Evolutionary conservation across 2,329 filamentous ascomycete species (phyloP).

Genomic region (Westerdykella aurantiaca): DNA sequence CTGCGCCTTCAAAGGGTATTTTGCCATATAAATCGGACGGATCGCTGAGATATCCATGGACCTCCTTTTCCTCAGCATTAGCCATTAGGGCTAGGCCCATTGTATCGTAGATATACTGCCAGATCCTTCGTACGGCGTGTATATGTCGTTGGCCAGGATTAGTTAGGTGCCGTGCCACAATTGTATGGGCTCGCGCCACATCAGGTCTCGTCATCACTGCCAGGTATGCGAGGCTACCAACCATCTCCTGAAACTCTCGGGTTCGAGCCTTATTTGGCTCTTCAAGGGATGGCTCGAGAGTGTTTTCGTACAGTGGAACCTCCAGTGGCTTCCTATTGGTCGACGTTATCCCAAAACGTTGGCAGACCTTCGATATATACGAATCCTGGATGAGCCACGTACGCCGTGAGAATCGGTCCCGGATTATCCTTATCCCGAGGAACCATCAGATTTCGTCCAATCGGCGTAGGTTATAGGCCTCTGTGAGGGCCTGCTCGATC

Average conservation of each 20-base stretch:
- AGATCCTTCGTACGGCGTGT: neutral
- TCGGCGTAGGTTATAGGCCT: too few species aligned
- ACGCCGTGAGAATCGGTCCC: conserved; percentile 1
- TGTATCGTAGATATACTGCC: conserved; percentile 3
- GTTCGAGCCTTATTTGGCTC: conserved; percentile 2
- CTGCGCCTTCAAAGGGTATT: conserved; percentile 7
- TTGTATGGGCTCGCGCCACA: conserved; percentile 6
- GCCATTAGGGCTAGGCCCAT: conserved; percentile 2
- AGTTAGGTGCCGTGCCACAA: conserved; percentile 6
- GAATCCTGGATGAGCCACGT: conserved; percentile 9
- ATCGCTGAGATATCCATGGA: neutral
- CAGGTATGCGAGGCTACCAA: conserved; percentile 13
- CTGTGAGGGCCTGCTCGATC: too few species aligned
- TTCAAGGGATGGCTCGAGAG: neutral
- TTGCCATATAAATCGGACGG: neutral
- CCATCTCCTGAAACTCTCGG: conserved; percentile 11
- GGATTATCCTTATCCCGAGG: conserved; percentile 8
- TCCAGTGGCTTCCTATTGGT: neutral
- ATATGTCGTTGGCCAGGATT: conserved; percentile 12
- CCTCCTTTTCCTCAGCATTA: neutral
- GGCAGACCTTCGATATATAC: conserved; percentile 12
- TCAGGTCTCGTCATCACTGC: conserved; percentile 9
- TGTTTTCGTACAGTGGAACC: neutral
- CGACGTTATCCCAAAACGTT: conserved; percentile 7
- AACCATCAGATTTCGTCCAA: too few species aligned